Evolutionary conservation across 78 protist genomes (phyloP).

Genomic region (Tieghemostelium lacteum): DNA sequence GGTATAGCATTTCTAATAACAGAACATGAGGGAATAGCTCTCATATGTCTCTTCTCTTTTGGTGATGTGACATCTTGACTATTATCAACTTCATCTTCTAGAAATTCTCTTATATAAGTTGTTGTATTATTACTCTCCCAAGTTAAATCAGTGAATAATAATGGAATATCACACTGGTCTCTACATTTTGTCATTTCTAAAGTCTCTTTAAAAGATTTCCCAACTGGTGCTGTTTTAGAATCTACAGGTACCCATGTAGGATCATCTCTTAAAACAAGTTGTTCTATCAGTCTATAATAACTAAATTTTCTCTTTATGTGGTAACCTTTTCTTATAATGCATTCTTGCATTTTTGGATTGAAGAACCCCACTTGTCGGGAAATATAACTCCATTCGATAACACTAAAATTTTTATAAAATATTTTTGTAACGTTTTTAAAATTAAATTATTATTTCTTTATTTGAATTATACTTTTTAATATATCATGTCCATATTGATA

Average conservation of each 20-base stretch:
- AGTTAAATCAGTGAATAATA: slow-evolving; percentile 26
- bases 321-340: slow-evolving; percentile 18
- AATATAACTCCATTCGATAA: too few species aligned
- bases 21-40: neutral
- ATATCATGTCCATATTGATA: too few species aligned
- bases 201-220: slow-evolving; percentile 2
- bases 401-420: too few species aligned
- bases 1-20: slow-evolving; percentile 48
- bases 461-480: too few species aligned
- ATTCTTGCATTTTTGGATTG: neutral
- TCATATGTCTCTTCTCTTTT: neutral
- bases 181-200: neutral
- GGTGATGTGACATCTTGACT: neutral
- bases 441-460: too few species aligned
- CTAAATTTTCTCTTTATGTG: neutral
- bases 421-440: too few species aligned
- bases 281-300: slow-evolving; percentile 3
- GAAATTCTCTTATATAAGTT: neutral
- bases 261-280: neutral
- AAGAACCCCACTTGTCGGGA: too few species aligned
- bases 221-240: slow-evolving; percentile 43
- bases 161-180: slow-evolving; percentile 3
- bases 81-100: neutral
- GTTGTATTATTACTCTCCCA: neutral
- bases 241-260: slow-evolving; percentile 15